These are phyloP conservation scores for Paxillus involutus DNA, from an alignment of 768 basidiomycete species.

Conservation along the genomic window DNA sequence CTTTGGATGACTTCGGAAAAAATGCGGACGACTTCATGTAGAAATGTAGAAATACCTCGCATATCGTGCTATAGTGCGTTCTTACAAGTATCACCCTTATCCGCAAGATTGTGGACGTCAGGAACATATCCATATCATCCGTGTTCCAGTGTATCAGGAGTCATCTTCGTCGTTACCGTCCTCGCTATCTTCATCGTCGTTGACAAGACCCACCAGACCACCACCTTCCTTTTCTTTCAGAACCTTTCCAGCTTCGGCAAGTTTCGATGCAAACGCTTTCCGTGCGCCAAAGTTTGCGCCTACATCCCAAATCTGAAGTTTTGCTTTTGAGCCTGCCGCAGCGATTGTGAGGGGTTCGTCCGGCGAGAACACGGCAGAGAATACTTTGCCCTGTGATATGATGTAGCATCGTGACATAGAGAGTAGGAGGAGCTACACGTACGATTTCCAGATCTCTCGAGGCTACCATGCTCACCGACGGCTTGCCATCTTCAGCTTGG, in stretches of 20 bases:
- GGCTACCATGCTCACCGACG: slow-evolving; percentile 79
- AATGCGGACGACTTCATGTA: slow-evolving; percentile 90
- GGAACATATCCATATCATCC: background rate
- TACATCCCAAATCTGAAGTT: slow-evolving; percentile 94
- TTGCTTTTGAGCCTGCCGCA: slow-evolving; percentile 92
- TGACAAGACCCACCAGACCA: slow-evolving; percentile 68
- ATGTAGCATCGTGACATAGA: slow-evolving; percentile 1
- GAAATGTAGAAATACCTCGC: slow-evolving; percentile 24
- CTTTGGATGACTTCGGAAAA: slow-evolving; percentile 83
- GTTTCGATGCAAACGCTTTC: slow-evolving; percentile 78
- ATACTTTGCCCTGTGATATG: slow-evolving; percentile 83
- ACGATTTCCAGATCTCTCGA: slow-evolving; percentile 92
- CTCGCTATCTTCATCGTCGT: slow-evolving; percentile 70
- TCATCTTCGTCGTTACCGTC: slow-evolving; percentile 41
- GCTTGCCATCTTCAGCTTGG: slow-evolving; percentile 58
- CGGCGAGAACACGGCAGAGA: slow-evolving; percentile 88
- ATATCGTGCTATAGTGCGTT: slow-evolving; percentile 12
- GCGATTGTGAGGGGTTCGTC: slow-evolving; percentile 93
- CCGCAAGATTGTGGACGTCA: background rate
- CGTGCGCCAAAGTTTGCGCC: slow-evolving; percentile 80
- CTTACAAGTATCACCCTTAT: slow-evolving; percentile 4
- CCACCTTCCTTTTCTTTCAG: slow-evolving; percentile 65
- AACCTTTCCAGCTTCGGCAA: slow-evolving; percentile 68
- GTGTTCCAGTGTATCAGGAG: slow-evolving; percentile 6
- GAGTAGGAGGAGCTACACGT: slow-evolving; percentile 27